Conservation (phyloP, 2,329 filamentous ascomycete genomes). For the Colletotrichum euphorbiae region DNA sequence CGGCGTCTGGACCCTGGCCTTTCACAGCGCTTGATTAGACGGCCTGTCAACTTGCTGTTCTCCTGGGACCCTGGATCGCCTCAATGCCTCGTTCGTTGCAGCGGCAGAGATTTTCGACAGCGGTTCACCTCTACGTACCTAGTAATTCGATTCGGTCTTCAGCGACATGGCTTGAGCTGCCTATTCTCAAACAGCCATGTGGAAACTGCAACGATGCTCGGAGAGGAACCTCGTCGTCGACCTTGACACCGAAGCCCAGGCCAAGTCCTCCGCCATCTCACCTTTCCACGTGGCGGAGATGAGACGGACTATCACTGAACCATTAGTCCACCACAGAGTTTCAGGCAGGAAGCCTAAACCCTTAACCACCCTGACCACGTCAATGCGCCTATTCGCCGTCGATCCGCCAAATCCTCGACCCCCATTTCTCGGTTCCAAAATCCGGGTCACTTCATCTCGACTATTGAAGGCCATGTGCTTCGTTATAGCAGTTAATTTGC, state of each 20-base stretch:
- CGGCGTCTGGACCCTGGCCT: constrained; percentile 26
- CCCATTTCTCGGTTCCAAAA: constrained; percentile 7
- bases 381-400: constrained; percentile 25
- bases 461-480: constrained; percentile 7
- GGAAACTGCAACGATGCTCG: not conserved
- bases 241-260: constrained; percentile 1
- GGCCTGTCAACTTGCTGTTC: constrained; percentile 20
- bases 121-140: not conserved
- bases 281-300: constrained; percentile 37
- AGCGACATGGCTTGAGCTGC: not conserved
- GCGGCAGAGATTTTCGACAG: constrained; percentile 11
- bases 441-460: constrained; percentile 21
- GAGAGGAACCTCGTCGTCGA: not conserved
- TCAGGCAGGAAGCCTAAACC: constrained; percentile 36
- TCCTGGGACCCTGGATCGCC: not conserved
- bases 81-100: constrained; percentile 11
- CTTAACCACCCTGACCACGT: constrained; percentile 19
- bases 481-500: not conserved
- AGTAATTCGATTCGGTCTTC: not conserved
- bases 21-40: not conserved
- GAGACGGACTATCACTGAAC: constrained; percentile 32
- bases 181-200: not conserved
- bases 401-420: constrained; percentile 15
- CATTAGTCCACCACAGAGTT: constrained; percentile 22
- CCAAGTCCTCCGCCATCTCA: constrained; percentile 29